Percentiles rank a stretch among this genome's conserved stretches.
These are phyloP conservation scores for Diplocarpon rosae DNA, from an alignment of 2,329 filamentous ascomycete species.

Conservation along the genomic window DNA sequence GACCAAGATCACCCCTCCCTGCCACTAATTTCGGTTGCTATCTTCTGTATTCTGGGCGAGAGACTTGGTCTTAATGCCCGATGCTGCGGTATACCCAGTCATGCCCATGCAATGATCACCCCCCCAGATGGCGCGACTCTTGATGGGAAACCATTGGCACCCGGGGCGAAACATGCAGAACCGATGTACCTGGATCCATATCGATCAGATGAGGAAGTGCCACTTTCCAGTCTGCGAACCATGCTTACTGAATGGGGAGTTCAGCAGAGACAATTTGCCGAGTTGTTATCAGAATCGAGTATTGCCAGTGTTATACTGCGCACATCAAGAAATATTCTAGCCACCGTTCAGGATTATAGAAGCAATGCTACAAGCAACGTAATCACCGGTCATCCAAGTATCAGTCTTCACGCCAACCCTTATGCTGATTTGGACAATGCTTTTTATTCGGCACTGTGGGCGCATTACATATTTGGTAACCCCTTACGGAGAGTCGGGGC, in stretches of 20 bases:
- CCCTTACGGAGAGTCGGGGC: conserved; percentile 14
- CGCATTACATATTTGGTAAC: conserved; percentile 27
- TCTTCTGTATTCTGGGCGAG: conserved; percentile 71
- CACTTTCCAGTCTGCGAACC: conserved; percentile 43
- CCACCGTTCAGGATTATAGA: conserved; percentile 48
- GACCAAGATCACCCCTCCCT: conserved; percentile 66
- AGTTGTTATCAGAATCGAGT: conserved; percentile 54
- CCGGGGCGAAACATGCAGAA: conserved; percentile 32
- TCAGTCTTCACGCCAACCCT: conserved; percentile 24
- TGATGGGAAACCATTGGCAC: conserved; percentile 35
- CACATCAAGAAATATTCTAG: conserved; percentile 70
- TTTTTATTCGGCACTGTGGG: conserved; percentile 30
- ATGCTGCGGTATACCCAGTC: conserved; percentile 72
- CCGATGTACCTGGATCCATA: conserved; percentile 82
- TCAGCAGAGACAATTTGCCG: conserved; percentile 33
- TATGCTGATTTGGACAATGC: conserved; percentile 29
- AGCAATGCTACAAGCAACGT: conserved; percentile 19
- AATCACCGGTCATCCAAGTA: conserved; percentile 29
- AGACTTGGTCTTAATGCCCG: conserved; percentile 65
- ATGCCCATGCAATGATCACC: conserved; percentile 72
- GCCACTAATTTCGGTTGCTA: conserved; percentile 75
- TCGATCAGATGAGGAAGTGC: conserved; percentile 55
- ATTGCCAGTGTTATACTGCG: conserved; percentile 61
- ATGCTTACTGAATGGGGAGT: conserved; percentile 40
- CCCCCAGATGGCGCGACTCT: conserved; percentile 49